A percentile compares a stretch with the other conserved stretches of the same genome.
These are phyloP conservation scores for Cordyceps tenuipes DNA, from an alignment of 2,329 filamentous ascomycete species.

Conservation along the genomic window DNA sequence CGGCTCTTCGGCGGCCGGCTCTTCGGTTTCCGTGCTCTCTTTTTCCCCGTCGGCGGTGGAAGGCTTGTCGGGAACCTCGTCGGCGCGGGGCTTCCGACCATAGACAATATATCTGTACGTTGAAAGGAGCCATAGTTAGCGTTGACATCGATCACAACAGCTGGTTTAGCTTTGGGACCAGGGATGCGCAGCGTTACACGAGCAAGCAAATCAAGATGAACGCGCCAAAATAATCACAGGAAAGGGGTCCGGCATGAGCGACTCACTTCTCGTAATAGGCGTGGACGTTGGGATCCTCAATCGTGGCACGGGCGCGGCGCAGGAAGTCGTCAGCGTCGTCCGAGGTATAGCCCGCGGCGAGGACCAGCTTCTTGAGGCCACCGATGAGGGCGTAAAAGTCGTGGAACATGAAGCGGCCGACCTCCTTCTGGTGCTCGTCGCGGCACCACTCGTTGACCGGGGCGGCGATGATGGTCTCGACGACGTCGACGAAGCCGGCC, in stretches of 20 bases:
- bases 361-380: conserved; percentile 9
- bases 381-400: conserved; percentile 5
- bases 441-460: conserved; percentile 27
- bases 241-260: no score
- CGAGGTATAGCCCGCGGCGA: conserved; percentile 5
- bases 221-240: no score
- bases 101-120: conserved; percentile 2
- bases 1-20: background rate
- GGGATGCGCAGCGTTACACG: background rate
- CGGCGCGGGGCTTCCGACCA: conserved; percentile 6
- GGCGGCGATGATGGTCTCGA: conserved; percentile 16
- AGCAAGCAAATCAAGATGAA: background rate
- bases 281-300: conserved; percentile 7
- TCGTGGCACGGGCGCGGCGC: background rate
- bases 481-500: conserved; percentile 27
- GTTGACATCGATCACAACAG: background rate
- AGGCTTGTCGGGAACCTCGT: conserved; percentile 30
- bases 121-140: background rate
- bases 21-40: background rate
- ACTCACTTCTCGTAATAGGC: conserved; percentile 10
- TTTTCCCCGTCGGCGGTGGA: conserved; percentile 24
- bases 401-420: conserved; percentile 10
- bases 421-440: conserved; percentile 8
- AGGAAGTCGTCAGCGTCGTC: conserved; percentile 9
- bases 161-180: background rate